phyloP scores from a whole-genome alignment of 2,329 filamentous ascomycete genomes.

The Colletotrichum sp. region DNA sequence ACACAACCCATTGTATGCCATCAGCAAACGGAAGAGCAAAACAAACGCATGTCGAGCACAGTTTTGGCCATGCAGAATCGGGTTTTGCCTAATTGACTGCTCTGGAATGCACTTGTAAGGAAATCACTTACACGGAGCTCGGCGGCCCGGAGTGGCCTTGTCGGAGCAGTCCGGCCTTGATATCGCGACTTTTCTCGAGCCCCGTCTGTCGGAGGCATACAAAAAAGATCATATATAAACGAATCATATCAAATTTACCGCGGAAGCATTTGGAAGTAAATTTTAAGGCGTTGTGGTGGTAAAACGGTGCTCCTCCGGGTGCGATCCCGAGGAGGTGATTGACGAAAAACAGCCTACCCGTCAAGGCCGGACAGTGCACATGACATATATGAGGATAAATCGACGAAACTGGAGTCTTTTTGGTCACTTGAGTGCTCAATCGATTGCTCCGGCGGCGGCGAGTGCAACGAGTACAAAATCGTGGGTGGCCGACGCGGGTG shows the following conservation, averaged over 20 bases:
- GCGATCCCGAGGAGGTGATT: slow-evolving; percentile 17
- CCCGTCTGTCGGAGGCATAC: background rate
- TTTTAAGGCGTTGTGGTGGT: background rate
- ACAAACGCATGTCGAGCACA: background rate
- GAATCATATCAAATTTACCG: too few relatives aligned
- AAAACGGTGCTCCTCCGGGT: background rate
- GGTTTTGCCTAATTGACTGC: background rate
- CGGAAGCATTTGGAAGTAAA: background rate
- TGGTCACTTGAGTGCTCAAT: slow-evolving; percentile 34
- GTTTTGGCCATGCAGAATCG: background rate
- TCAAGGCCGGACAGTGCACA: background rate
- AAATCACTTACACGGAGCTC: slow-evolving; percentile 20
- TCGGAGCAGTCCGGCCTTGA: background rate
- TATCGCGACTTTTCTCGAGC: background rate
- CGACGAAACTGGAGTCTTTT: background rate
- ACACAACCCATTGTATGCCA: slow-evolving; percentile 19
- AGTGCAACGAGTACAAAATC: slow-evolving; percentile 72
- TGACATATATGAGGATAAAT: background rate
- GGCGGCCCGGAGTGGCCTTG: background rate
- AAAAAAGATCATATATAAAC: background rate
- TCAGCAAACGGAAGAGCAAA: slow-evolving; percentile 6
- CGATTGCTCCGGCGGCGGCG: slow-evolving; percentile 46
- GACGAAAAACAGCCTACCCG: slow-evolving; percentile 17
- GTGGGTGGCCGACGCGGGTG: slow-evolving; percentile 44
- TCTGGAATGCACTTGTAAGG: background rate